Evolutionary conservation across 139 green algal genomes (phyloP).

Genomic region (Asterochloris sp.): DNA sequence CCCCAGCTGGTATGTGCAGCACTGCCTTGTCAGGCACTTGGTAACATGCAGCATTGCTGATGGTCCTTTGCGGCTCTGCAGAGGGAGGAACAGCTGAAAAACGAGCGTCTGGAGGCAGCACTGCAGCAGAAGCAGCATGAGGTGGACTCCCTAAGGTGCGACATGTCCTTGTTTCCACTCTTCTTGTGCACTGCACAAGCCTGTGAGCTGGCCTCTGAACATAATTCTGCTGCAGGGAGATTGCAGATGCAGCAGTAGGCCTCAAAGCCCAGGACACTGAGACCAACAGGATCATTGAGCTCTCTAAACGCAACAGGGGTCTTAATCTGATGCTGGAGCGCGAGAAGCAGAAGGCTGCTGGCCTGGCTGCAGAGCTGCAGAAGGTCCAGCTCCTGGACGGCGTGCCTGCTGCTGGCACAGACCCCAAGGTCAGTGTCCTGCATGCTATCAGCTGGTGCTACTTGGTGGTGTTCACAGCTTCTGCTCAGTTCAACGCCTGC

Average conservation of each 20-base stretch:
- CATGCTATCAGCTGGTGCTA: neutral
- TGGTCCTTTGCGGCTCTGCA: neutral
- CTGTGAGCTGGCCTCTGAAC: too few relatives aligned
- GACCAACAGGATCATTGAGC: conserved; percentile 13
- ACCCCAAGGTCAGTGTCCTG: neutral
- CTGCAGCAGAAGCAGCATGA: conserved; percentile 10
- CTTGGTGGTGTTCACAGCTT: too few relatives aligned
- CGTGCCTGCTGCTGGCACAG: conserved; percentile 8
- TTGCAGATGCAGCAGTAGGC: conserved; percentile 16
- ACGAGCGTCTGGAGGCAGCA: neutral
- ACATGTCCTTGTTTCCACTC: neutral
- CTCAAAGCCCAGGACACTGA: conserved; percentile 16
- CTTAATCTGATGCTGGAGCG: neutral
- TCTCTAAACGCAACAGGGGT: conserved; percentile 6
- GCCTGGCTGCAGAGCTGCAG: conserved; percentile 7
- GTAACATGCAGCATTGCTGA: too few relatives aligned
- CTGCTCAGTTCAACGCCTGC: too few relatives aligned
- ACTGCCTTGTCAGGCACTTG: neutral
- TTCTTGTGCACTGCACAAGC: neutral
- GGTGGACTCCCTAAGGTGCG: conserved; percentile 1
- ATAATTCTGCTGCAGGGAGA: neutral
- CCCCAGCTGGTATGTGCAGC: neutral
- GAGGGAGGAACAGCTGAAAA: conserved; percentile 2
- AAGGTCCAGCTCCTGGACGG: conserved; percentile 4
- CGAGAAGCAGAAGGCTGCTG: conserved; percentile 11